A percentile compares a stretch with the other conserved stretches of the same genome.
phyloP scores from a whole-genome alignment of 495 filamentous ascomycete genomes.

The Oleoguttula mirabilis region DNA sequence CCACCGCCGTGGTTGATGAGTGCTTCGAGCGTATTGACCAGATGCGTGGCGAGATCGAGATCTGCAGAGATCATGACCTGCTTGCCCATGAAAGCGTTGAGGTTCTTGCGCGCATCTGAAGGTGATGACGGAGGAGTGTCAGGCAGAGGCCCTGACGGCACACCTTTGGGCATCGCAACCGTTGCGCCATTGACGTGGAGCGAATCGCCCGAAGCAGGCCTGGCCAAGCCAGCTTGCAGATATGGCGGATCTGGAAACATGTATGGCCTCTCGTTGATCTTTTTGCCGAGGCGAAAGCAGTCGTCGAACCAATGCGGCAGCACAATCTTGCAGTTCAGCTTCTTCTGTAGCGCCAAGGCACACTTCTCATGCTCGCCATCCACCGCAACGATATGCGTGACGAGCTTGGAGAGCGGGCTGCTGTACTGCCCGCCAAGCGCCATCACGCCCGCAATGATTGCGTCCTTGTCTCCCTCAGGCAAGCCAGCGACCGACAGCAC shows the following conservation, averaged over 20 bases:
- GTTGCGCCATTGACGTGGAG: slow-evolving; percentile 59
- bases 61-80: slow-evolving; percentile 51
- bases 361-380: slow-evolving; percentile 65
- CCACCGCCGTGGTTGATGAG: slow-evolving; percentile 62
- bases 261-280: slow-evolving; percentile 82
- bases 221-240: slow-evolving; percentile 8
- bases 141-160: slow-evolving; percentile 28
- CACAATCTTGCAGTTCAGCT: slow-evolving; percentile 65
- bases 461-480: slow-evolving; percentile 78
- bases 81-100: slow-evolving; percentile 46
- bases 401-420: slow-evolving; percentile 50
- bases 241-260: slow-evolving; percentile 77
- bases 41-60: slow-evolving; percentile 51
- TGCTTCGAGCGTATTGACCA: slow-evolving; percentile 53
- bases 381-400: slow-evolving; percentile 83
- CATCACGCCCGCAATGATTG: slow-evolving; percentile 77
- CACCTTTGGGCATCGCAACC: slow-evolving; percentile 42
- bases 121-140: slow-evolving; percentile 19
- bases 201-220: slow-evolving; percentile 27
- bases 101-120: slow-evolving; percentile 22
- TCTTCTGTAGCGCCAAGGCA: slow-evolving; percentile 46
- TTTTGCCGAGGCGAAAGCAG: slow-evolving; percentile 78
- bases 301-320: slow-evolving; percentile 98
- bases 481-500: slow-evolving; percentile 67
- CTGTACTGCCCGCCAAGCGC: slow-evolving; percentile 80